A percentile compares a stretch with the other conserved stretches of the same genome.
Evolutionary conservation across 352 stramenopile genomes (phyloP).

Genomic region (Phytopythium oedochilum): DNA sequence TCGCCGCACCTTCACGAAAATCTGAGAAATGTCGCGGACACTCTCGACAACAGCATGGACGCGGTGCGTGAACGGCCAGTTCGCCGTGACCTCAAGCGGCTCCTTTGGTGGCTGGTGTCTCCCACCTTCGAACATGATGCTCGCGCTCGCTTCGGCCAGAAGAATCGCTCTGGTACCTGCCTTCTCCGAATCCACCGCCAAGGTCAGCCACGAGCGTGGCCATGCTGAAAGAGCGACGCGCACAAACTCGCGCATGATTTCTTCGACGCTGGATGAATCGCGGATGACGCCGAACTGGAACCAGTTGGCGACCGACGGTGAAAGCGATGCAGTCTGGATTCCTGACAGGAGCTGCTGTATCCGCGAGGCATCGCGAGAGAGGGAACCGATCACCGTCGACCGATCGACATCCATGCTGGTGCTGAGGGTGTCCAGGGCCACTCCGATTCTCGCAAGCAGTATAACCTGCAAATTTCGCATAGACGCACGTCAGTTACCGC

Average conservation of each 20-base stretch:
- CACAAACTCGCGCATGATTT: background rate
- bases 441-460: constrained; percentile 32
- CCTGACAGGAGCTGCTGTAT: background rate
- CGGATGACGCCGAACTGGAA: background rate
- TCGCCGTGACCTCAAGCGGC: constrained; percentile 38
- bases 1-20: constrained; percentile 31
- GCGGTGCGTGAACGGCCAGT: constrained; percentile 41
- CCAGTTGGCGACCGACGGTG: background rate
- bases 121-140: constrained; percentile 2
- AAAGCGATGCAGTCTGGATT: background rate
- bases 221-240: background rate
- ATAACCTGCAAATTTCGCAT: constrained; percentile 17
- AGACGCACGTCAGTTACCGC: background rate
- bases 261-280: background rate
- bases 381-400: constrained; percentile 6
- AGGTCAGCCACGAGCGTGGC: background rate
- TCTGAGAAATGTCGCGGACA: constrained; percentile 22
- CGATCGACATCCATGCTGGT: background rate
- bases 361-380: constrained; percentile 14
- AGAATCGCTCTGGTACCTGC: background rate
- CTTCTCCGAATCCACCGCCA: background rate
- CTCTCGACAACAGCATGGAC: constrained; percentile 22
- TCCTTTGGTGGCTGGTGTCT: constrained; percentile 11
- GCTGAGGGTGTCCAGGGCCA: constrained; percentile 19
- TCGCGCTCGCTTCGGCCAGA: constrained; percentile 2